A percentile compares a stretch with the other conserved stretches of the same genome.
Evolutionary conservation across 306 rosid species (phyloP).

Genomic region (Malus orientalis): DNA sequence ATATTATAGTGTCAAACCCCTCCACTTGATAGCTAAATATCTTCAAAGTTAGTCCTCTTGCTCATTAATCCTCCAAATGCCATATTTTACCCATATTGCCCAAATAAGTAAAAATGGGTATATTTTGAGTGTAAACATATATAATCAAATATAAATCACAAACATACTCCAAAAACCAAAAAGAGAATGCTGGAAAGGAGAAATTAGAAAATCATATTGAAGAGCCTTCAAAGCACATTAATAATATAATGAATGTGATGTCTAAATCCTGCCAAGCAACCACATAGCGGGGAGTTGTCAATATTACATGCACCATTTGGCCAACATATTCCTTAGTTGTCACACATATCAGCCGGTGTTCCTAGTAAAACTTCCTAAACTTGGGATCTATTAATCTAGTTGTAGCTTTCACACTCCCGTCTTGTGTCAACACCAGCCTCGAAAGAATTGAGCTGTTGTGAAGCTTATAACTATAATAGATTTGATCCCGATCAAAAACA

Average conservation of each 20-base stretch:
- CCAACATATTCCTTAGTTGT: conserved; percentile 40
- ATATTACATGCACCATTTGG: conserved; percentile 25
- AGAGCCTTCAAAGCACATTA: no score
- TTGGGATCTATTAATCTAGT: background rate
- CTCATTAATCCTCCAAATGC: no score
- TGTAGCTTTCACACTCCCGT: background rate
- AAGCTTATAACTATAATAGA: conserved; percentile 27
- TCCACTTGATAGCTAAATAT: no score
- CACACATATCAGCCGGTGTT: conserved; percentile 14
- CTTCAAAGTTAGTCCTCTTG: no score
- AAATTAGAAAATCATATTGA: no score
- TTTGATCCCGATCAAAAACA: conserved; percentile 23
- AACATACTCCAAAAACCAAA: no score
- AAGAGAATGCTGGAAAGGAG: no score
- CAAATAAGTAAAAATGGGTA: no score
- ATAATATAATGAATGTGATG: background rate
- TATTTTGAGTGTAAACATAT: no score
- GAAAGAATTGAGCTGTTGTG: conserved; percentile 24
- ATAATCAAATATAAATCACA: no score
- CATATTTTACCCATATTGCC: no score
- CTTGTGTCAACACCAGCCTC: conserved; percentile 30
- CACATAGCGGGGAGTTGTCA: conserved; percentile 18
- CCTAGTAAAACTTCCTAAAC: background rate
- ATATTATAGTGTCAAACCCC: no score
- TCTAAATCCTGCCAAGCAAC: conserved; percentile 38